Evolutionary conservation across 164 flowering plant species (phyloP), one percentile per base, ranked within the genome.

Genomic region (Umbilicus rupestris): DNA sequence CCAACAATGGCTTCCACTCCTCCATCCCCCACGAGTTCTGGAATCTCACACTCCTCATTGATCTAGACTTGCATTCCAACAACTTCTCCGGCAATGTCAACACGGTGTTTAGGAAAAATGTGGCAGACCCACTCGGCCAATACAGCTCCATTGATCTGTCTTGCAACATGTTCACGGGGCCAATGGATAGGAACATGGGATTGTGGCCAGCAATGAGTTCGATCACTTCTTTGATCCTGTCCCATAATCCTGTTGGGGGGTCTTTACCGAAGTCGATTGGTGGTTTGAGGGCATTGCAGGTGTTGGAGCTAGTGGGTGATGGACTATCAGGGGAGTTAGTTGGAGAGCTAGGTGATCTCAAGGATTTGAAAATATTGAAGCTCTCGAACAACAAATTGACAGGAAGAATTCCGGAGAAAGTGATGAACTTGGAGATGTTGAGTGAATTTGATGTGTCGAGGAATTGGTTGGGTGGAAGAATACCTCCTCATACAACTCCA

Each of bases 11-110:
- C 3, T 83, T 89, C 66, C 72, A 73, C 39, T 82, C 89, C 0
- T 63, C 80, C 7, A 74, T 89, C 42, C 96, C 91, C 4, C 35
- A 24, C 3, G 78, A 76, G 46, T 80, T 89, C 81, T 76, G 65
- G 70, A 82, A 80, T 70, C 80, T 84, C 4, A 62, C 78, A 0
- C 77, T 72, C 15, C 71, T 89, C 5, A 62, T 63, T 72, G 85
- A 82, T 60, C 79, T 89, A 24, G 92, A 89, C 74, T 85, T 89
- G 39, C 92, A 84, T 59, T 78, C 81, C 26, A 89, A 89, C 82
- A 75, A 71, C 46, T 72, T 89, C 60, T 65, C 76, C 0, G 89
- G 89, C 11, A 39, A 60, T 24, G 5, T 83, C 17, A 41, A 59
- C 6, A 8, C 64, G 12, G 68, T 88, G 3, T 78, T 88, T 35